A percentile compares a stretch with the other conserved stretches of the same genome.
phyloP scores from a whole-genome alignment of 441 rosid species.

The Eutrema salsugineum region DNA sequence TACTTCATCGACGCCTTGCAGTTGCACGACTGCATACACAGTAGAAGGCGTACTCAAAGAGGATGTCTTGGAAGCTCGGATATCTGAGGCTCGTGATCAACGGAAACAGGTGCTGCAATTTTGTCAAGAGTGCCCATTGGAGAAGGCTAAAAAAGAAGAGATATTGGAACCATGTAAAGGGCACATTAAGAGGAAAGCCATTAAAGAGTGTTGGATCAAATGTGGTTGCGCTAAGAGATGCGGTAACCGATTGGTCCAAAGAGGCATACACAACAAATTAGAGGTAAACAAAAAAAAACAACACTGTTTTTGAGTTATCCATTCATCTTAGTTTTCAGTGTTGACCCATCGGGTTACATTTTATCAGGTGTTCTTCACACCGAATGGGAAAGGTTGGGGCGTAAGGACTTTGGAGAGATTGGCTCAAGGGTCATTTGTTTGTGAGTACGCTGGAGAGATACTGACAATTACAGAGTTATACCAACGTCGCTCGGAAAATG shows the following conservation, averaged over 20 bases:
- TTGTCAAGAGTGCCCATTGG: slow-evolving; percentile 70
- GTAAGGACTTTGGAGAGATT: slow-evolving; percentile 71
- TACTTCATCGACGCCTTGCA: slow-evolving; percentile 37
- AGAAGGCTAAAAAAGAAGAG: slow-evolving; percentile 52
- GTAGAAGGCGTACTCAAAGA: slow-evolving; percentile 53
- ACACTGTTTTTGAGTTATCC: background rate
- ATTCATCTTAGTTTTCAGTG: background rate
- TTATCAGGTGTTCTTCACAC: slow-evolving; percentile 65
- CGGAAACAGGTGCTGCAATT: slow-evolving; percentile 42
- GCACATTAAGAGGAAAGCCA: slow-evolving; percentile 61
- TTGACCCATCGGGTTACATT: background rate
- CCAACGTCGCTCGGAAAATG: slow-evolving; percentile 37
- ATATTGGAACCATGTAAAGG: slow-evolving; percentile 74
- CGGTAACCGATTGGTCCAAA: slow-evolving; percentile 81
- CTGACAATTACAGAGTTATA: slow-evolving; percentile 60
- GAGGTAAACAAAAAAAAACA: slow-evolving; percentile 41
- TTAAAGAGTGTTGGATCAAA: slow-evolving; percentile 83
- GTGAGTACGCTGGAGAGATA: slow-evolving; percentile 83
- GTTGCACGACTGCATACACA: slow-evolving; percentile 55
- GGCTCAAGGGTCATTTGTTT: slow-evolving; percentile 76
- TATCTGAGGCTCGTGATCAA: slow-evolving; percentile 53
- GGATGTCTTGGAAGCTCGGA: slow-evolving; percentile 58
- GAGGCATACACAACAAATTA: slow-evolving; percentile 60
- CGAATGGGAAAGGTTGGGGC: slow-evolving; percentile 87
- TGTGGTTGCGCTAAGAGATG: slow-evolving; percentile 76